These are phyloP conservation scores for Linnemannia exigua DNA, from an alignment of 192 early-diverging fungal genomes.

Conservation along the genomic window DNA sequence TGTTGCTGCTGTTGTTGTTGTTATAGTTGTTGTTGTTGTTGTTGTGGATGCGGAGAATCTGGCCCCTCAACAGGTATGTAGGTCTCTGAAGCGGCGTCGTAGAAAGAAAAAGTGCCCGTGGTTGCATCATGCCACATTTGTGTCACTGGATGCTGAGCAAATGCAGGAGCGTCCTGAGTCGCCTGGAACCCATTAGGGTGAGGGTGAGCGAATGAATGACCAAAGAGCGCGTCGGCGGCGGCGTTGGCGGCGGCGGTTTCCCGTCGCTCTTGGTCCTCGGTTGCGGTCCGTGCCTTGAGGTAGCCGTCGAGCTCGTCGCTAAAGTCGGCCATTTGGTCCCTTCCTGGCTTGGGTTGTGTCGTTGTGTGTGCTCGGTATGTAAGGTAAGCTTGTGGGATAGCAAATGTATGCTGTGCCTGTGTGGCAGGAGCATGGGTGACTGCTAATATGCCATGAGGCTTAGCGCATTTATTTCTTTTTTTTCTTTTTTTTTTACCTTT, in stretches of 20 bases:
- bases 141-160: conserved; percentile 52
- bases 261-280: conserved; percentile 25
- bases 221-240: conserved; percentile 34
- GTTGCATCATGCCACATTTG: conserved; percentile 70
- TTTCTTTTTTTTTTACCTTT: not conserved
- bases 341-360: not conserved
- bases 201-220: conserved; percentile 17
- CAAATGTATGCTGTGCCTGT: not conserved
- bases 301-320: conserved; percentile 50
- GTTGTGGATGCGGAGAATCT: conserved; percentile 3
- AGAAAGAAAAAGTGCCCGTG: conserved; percentile 64
- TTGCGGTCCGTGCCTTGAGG: conserved; percentile 33
- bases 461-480: not conserved
- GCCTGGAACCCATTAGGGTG: conserved; percentile 38
- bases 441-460: not conserved
- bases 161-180: conserved; percentile 37
- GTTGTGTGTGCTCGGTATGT: not conserved
- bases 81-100: conserved; percentile 62
- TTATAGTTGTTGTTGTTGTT: conserved; percentile 8
- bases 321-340: conserved; percentile 35
- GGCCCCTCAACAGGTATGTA: conserved; percentile 64
- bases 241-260: conserved; percentile 33
- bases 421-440: not conserved
- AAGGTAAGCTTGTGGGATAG: not conserved
- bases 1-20: not conserved